Evolutionary conservation across 192 early-diverging fungal species (phyloP).

Genomic region (Podila epicladia): DNA sequence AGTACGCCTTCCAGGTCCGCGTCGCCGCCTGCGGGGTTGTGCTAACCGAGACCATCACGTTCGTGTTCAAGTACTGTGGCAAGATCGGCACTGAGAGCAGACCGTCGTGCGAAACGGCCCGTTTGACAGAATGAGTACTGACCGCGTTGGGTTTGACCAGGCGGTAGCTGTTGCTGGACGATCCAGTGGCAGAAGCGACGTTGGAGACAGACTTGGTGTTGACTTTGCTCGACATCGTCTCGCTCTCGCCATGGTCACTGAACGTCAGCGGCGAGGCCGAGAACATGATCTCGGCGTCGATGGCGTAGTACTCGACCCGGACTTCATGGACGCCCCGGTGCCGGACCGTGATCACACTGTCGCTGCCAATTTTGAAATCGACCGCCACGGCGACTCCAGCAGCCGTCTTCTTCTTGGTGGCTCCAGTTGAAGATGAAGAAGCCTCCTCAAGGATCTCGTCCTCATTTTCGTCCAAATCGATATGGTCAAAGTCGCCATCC

Average conservation of each 20-base stretch:
- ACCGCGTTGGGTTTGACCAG: constrained; percentile 40
- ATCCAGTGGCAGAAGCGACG: constrained; percentile 8
- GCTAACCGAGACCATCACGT: constrained; percentile 48
- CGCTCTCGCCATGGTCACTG: constrained; percentile 52
- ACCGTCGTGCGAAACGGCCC: not conserved
- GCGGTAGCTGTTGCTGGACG: constrained; percentile 22
- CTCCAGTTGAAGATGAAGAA: not conserved
- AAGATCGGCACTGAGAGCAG: constrained; percentile 30
- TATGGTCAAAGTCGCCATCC: constrained; percentile 2
- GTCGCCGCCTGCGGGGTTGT: constrained; percentile 23
- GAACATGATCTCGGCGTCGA: constrained; percentile 62
- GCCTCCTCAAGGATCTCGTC: not conserved
- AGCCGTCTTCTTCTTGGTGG: constrained; percentile 2
- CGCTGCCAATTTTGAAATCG: constrained; percentile 51
- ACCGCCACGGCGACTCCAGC: constrained; percentile 36
- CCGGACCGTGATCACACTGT: constrained; percentile 41
- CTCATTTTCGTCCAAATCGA: not conserved
- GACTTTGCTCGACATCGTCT: constrained; percentile 9
- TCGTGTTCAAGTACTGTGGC: constrained; percentile 32
- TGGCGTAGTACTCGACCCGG: constrained; percentile 53
- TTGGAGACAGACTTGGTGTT: not conserved
- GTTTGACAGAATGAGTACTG: constrained; percentile 22
- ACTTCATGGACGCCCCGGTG: constrained; percentile 47
- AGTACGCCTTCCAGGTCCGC: constrained; percentile 48
- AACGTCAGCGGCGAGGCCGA: constrained; percentile 57